These are phyloP conservation scores for Penicillium angulare DNA, from an alignment of 495 filamentous ascomycete species.

Conservation along the genomic window DNA sequence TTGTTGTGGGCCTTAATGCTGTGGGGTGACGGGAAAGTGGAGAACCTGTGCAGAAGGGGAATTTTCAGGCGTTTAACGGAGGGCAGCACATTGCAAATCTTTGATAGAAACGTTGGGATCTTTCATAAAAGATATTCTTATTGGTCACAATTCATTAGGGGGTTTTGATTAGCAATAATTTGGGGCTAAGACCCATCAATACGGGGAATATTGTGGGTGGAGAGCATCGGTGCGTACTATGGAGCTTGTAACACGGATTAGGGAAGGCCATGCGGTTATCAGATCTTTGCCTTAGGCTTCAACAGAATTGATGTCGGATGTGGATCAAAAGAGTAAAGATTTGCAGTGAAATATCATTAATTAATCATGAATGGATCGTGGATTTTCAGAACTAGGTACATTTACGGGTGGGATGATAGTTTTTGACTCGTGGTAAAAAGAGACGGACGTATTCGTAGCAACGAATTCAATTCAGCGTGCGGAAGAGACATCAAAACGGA, in stretches of 20 bases:
- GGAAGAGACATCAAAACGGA: constrained; percentile 20
- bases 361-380: no score
- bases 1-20: no score
- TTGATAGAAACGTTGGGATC: no score
- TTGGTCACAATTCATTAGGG: no score
- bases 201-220: background rate
- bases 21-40: background rate
- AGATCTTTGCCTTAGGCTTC: background rate
- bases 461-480: background rate
- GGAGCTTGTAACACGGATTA: background rate
- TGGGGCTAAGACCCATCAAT: background rate
- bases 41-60: background rate
- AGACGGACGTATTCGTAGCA: background rate
- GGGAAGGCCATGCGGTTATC: constrained; percentile 2
- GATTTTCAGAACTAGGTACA: background rate
- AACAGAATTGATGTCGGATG: background rate
- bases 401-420: background rate
- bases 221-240: background rate
- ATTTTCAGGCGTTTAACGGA: background rate
- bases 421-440: background rate
- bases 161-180: background rate
- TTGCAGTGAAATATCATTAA: no score
- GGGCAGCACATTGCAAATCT: no score
- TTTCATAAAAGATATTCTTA: no score
- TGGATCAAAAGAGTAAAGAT: no score